Evolutionary conservation across 2,329 filamentous ascomycete species (phyloP).

Genomic region (Xylaria polymorpha): DNA sequence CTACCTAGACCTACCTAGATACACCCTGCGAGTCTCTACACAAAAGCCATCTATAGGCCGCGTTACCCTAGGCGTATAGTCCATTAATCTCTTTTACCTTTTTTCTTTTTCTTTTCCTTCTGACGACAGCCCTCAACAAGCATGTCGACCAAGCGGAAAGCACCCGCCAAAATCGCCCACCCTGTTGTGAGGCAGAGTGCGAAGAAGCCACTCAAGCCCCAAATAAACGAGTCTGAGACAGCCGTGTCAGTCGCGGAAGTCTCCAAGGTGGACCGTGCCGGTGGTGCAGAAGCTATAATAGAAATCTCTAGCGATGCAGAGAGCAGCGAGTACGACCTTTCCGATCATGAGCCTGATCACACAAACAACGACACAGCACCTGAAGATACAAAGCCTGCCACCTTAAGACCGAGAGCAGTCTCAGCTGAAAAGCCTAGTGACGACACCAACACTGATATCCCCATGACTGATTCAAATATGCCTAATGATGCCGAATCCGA

Average conservation of each 20-base stretch:
- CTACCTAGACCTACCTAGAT: not conserved
- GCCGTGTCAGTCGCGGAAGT: constrained; percentile 61
- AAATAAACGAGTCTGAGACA: constrained; percentile 69
- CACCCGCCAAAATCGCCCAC: constrained; percentile 65
- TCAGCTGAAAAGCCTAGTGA: constrained; percentile 41
- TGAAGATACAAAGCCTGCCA: constrained; percentile 20
- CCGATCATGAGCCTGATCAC: constrained; percentile 56
- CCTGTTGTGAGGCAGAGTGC: constrained; percentile 66
- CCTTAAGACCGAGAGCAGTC: constrained; percentile 35
- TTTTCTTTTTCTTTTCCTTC: constrained; percentile 13
- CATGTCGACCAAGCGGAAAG: constrained; percentile 73
- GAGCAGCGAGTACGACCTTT: constrained; percentile 59
- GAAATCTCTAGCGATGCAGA: constrained; percentile 68
- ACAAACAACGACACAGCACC: constrained; percentile 32
- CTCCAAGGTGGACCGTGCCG: constrained; percentile 52
- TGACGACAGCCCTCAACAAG: constrained; percentile 7
- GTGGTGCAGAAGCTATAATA: constrained; percentile 57
- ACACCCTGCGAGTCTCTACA: constrained; percentile 12
- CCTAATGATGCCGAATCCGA: constrained; percentile 56
- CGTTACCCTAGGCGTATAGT: constrained; percentile 6
- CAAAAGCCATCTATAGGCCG: constrained; percentile 20
- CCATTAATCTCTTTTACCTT: not conserved
- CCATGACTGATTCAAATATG: constrained; percentile 46
- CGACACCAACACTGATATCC: constrained; percentile 48
- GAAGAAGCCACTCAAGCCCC: constrained; percentile 61